phyloP scores from a whole-genome alignment of 1,139 yeast species.

The Kazachstania sp. region DNA sequence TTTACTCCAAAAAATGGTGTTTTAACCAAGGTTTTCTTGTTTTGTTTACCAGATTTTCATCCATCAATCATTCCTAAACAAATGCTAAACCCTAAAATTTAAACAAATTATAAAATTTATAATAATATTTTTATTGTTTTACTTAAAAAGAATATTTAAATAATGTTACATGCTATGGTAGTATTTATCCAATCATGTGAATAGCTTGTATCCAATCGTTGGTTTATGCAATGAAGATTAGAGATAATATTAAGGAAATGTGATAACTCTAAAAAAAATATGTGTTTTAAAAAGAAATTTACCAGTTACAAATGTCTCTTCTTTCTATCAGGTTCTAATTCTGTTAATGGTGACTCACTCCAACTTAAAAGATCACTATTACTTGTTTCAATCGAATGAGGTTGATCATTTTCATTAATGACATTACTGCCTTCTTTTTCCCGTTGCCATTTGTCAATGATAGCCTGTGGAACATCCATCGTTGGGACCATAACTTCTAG shows the following conservation, averaged over 20 bases:
- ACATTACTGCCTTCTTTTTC: conserved; percentile 13
- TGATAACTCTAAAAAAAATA: background rate
- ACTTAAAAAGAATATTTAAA: background rate
- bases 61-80: too few species aligned
- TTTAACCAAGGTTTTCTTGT: too few species aligned
- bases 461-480: conserved; percentile 72
- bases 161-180: background rate
- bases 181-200: background rate
- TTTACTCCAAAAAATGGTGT: too few species aligned
- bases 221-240: background rate
- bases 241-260: background rate
- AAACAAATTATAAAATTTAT: background rate
- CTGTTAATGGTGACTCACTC: conserved; percentile 1
- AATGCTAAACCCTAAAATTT: background rate
- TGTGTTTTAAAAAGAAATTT: background rate
- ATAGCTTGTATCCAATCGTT: background rate
- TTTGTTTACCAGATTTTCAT: too few species aligned
- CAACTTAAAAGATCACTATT: conserved; percentile 1
- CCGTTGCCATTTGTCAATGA: conserved; percentile 48
- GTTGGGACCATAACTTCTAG: conserved; percentile 70
- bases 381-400: background rate
- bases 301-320: background rate
- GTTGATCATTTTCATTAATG: conserved; percentile 1
- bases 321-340: conserved; percentile 2
- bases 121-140: background rate